These are phyloP conservation scores for Coemansia sp. DNA, from an alignment of 192 early-diverging fungal species.

Conservation along the genomic window DNA sequence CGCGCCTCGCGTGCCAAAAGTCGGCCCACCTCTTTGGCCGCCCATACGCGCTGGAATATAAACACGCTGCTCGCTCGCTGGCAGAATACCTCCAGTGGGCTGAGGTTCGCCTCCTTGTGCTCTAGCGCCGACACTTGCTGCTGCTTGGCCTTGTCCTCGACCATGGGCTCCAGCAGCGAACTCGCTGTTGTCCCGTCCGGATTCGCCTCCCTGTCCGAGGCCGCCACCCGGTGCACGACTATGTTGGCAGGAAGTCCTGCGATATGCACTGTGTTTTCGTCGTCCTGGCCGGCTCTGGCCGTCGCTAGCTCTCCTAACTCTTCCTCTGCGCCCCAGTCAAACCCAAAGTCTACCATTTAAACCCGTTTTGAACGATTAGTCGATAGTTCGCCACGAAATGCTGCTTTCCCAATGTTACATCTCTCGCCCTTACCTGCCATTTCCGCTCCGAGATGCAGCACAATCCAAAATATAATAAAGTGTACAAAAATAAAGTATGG, in stretches of 20 bases:
- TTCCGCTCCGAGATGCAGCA: too few relatives aligned
- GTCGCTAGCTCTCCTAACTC: neutral
- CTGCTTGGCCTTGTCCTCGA: constrained; percentile 39
- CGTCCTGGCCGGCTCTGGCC: neutral
- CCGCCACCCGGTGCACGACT: constrained; percentile 39
- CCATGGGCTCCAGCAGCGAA: constrained; percentile 39
- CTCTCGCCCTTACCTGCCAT: too few relatives aligned
- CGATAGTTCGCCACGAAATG: too few relatives aligned
- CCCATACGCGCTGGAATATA: constrained; percentile 52
- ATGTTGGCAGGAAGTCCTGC: constrained; percentile 15
- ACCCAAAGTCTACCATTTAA: constrained; percentile 35
- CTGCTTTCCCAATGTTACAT: too few relatives aligned
- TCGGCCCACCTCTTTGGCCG: constrained; percentile 37
- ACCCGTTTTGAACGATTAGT: neutral
- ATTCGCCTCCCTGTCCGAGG: constrained; percentile 35
- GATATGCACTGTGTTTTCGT: neutral
- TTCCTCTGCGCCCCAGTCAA: constrained; percentile 26
- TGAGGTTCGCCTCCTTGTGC: constrained; percentile 42
- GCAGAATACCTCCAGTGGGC: constrained; percentile 38
- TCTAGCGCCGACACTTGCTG: constrained; percentile 33
- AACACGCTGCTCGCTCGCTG: constrained; percentile 38
- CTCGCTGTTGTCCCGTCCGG: constrained; percentile 36
- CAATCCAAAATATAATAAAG: too few relatives aligned
- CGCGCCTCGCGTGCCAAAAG: constrained; percentile 10
- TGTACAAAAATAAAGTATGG: too few relatives aligned